Base-by-base conservation (phyloP, 768 basidiomycete species). In the Lactifluus hygrophoroides region DNA sequence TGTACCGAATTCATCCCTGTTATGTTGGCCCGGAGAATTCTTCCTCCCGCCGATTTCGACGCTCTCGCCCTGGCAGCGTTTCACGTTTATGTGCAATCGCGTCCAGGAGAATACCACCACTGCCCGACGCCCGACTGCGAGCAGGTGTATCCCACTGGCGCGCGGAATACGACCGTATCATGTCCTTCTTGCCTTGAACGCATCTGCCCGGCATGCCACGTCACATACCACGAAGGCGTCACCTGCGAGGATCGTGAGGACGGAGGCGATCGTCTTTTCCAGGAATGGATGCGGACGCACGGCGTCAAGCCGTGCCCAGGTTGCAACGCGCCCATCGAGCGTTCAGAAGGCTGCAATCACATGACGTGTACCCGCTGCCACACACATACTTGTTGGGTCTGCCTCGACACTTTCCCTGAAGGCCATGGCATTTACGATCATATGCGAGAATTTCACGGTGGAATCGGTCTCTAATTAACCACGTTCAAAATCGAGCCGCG, bases 381-480 rank as follows among this genome's bases (percentile, higher is more conserved):
- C 64, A 83, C 85, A 0, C 89, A 92, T 67, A 84, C 84, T 1
- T 92, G 89, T 58, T 91, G 89, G 90, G 81, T 81, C 23, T 92
- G 89, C 68, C 65, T 87, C 68, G 70, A 77, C 69, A 88, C 84
- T 42, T 91, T 90, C 70, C 77, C 80, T 0, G 73, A 75, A 35
- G 83, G 85, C 2, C 72, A 82, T 14, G 85, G 82, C 10, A 85
- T 90, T n/a, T 91, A 91, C 64, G 78, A 77, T 0, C 89, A 91
- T 67, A 91, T 91, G 89, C 78, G 81, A 7, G 56, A 62, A 5
- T 72, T 69, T 46, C 89, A 91, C 69, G 88, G 88, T 5, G 77
- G 81, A 21, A 64, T 64, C 40, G 63, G 63, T 25, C 48, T 64
- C 19, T 64, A 28, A 56, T 28, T 40, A n/a, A n/a, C n/a, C n/a